phyloP scores from a whole-genome alignment of 208 protist genomes.

The Polymyxa betae region DNA sequence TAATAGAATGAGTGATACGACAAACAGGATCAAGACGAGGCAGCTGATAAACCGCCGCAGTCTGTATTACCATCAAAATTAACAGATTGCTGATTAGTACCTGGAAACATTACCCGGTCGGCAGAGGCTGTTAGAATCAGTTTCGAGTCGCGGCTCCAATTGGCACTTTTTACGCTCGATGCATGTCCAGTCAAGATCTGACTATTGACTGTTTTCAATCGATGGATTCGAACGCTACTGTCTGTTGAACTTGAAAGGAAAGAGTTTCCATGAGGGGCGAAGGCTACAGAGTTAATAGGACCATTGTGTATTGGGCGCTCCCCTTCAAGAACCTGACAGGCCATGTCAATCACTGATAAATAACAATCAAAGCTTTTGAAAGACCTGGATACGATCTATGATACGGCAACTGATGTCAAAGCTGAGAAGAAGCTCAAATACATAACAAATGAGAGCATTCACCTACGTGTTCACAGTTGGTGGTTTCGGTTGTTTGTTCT shows the following conservation, averaged over 20 bases:
- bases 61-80: not conserved
- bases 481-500: not conserved
- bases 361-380: not conserved
- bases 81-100: not conserved
- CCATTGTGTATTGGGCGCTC: not conserved
- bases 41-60: not conserved
- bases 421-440: not conserved
- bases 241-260: conserved; percentile 26
- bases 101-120: not conserved
- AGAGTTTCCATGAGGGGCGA: not conserved
- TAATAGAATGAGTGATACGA: not conserved
- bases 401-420: not conserved
- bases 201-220: not conserved
- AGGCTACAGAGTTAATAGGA: conserved; percentile 5
- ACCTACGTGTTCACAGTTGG: too few relatives aligned
- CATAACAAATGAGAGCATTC: too few relatives aligned
- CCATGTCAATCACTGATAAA: not conserved
- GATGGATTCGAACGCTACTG: not conserved
- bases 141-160: not conserved
- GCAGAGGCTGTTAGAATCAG: not conserved
- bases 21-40: conserved; percentile 37
- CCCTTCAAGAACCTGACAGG: not conserved
- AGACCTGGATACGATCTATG: not conserved
- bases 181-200: conserved; percentile 37
- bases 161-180: not conserved